Evolutionary conservation across 2,329 filamentous ascomycete genomes (phyloP).

Genomic region (Teratosphaeria destructans): DNA sequence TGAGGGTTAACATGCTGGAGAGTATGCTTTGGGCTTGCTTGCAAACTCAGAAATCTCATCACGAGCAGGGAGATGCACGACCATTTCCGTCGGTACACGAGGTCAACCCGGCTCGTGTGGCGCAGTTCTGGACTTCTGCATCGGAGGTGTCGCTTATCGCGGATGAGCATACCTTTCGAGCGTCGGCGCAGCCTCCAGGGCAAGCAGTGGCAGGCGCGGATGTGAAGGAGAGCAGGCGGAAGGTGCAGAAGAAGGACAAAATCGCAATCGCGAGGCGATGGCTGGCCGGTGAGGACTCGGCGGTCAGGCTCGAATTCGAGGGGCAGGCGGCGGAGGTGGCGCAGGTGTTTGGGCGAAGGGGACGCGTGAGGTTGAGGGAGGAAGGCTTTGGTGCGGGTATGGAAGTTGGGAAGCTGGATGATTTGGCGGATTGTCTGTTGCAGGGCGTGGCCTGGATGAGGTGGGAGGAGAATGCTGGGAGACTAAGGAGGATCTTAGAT

Average conservation of each 20-base stretch:
- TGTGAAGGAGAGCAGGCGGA: constrained; percentile 3
- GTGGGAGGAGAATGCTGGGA: constrained; percentile 53
- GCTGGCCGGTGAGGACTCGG: constrained; percentile 28
- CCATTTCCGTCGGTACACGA: constrained; percentile 33
- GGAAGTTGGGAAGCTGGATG: constrained; percentile 56
- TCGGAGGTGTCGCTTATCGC: constrained; percentile 3
- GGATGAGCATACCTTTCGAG: background rate
- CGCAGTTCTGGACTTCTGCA: constrained; percentile 43
- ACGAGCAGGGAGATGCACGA: background rate
- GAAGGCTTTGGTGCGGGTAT: background rate
- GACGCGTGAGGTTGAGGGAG: constrained; percentile 9
- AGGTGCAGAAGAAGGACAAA: constrained; percentile 48
- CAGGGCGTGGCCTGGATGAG: constrained; percentile 68
- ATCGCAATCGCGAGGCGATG: constrained; percentile 51
- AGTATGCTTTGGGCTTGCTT: constrained; percentile 68
- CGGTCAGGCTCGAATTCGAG: constrained; percentile 20
- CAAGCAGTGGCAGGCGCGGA: background rate
- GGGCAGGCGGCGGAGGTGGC: constrained; percentile 28
- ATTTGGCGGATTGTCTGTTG: constrained; percentile 68
- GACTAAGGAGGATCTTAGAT: background rate
- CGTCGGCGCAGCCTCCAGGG: background rate
- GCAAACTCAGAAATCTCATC: constrained; percentile 43
- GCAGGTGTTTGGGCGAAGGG: constrained; percentile 21
- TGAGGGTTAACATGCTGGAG: constrained; percentile 73
- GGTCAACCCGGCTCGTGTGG: constrained; percentile 46